A percentile compares a stretch with the other conserved stretches of the same genome.
These are phyloP conservation scores for Yarrowia osloensis DNA, from an alignment of 805 yeast species.

Conservation along the genomic window DNA sequence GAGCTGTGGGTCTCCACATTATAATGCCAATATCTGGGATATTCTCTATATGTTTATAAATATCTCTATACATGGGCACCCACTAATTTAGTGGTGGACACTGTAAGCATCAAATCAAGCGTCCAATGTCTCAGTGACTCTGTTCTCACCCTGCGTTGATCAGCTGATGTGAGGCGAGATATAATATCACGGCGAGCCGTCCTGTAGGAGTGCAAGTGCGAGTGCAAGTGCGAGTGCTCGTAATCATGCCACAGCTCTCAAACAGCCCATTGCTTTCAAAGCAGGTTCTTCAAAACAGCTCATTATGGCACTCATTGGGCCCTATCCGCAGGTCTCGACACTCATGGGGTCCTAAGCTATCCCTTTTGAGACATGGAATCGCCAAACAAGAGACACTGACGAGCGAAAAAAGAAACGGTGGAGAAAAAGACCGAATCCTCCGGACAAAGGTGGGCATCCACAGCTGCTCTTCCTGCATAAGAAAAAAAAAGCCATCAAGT, in stretches of 20 bases:
- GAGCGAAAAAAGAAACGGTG: not conserved
- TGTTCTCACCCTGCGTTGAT: not conserved
- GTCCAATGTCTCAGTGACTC: not conserved
- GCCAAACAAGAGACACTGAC: not conserved
- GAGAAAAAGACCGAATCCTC: not conserved
- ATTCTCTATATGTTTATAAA: not conserved
- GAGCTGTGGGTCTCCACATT: not conserved
- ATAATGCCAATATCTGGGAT: not conserved
- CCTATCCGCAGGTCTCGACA: not conserved
- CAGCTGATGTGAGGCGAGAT: not conserved
- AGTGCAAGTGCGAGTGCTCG: not conserved
- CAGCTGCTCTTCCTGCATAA: not conserved
- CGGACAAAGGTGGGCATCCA: not conserved
- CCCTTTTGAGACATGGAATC: not conserved
- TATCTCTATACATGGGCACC: not conserved
- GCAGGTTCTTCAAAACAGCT: not conserved
- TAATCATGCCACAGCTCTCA: not conserved
- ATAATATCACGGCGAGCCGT: not conserved
- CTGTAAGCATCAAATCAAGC: not conserved
- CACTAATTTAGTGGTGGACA: not conserved
- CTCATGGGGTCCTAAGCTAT: not conserved
- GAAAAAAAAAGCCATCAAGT: not conserved
- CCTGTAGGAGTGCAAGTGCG: not conserved
- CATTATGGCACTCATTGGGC: not conserved
- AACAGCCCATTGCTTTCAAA: not conserved